phyloP scores from a whole-genome alignment of 78 protist genomes.

The Emiliania huxleyi region DNA sequence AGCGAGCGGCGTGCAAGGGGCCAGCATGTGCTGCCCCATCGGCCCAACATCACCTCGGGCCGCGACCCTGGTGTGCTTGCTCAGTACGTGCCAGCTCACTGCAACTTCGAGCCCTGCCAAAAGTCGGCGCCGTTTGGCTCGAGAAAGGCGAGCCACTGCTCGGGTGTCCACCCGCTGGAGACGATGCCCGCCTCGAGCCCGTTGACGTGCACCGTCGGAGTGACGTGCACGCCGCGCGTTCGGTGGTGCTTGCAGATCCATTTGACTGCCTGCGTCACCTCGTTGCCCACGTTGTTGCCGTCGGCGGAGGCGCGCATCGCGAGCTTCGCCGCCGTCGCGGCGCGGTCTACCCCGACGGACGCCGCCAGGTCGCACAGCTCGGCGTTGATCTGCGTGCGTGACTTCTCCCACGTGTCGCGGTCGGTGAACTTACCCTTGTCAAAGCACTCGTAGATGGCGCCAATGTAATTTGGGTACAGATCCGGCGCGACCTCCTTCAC shows the following conservation, averaged over 20 bases:
- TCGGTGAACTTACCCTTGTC: background rate
- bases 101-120: background rate
- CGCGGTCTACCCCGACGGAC: too few relatives aligned
- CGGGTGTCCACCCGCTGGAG: background rate
- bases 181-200: slow-evolving; percentile 26
- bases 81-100: too few relatives aligned
- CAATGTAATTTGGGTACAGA: background rate
- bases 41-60: too few relatives aligned
- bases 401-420: background rate
- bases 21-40: too few relatives aligned
- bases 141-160: background rate
- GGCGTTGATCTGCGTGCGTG: background rate
- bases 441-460: background rate
- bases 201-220: slow-evolving; percentile 37
- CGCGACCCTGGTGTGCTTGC: too few relatives aligned
- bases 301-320: background rate
- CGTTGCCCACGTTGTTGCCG: background rate
- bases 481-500: background rate
- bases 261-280: background rate
- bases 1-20: too few relatives aligned
- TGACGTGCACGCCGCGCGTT: slow-evolving; percentile 36
- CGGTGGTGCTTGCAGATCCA: slow-evolving; percentile 30
- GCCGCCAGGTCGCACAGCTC: background rate
- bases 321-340: background rate
- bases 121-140: background rate